These are phyloP conservation scores for Tuber aestivum DNA, from an alignment of 495 filamentous ascomycete genomes.

Conservation along the genomic window DNA sequence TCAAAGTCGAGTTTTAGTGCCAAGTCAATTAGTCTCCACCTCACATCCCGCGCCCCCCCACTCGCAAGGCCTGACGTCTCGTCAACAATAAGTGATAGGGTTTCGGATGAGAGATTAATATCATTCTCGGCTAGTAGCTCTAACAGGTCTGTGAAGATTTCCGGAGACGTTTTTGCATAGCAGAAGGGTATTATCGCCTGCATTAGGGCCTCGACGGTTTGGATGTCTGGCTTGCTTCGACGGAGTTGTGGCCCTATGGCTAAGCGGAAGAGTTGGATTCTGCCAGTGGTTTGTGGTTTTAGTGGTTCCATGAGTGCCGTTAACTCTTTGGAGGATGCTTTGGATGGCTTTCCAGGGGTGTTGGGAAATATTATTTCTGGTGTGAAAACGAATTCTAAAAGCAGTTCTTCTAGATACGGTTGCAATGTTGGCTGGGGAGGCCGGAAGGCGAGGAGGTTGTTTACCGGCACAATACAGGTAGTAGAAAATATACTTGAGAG, in stretches of 20 bases:
- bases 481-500: conserved; percentile 31
- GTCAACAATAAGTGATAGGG: conserved; percentile 26
- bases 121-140: conserved; percentile 28
- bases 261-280: conserved; percentile 26
- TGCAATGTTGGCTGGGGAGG: conserved; percentile 7
- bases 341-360: conserved; percentile 11
- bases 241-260: conserved; percentile 26
- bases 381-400: conserved; percentile 36
- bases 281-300: conserved; percentile 2
- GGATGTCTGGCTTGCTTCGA: conserved; percentile 17
- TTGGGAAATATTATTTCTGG: conserved; percentile 15
- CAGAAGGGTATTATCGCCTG: conserved; percentile 9
- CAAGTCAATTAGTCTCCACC: conserved; percentile 30
- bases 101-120: conserved; percentile 26
- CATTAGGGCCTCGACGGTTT: conserved; percentile 29
- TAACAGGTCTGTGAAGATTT: conserved; percentile 25
- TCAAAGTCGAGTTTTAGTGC: conserved; percentile 38
- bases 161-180: conserved; percentile 9
- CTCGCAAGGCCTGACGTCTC: conserved; percentile 26
- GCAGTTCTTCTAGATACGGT: conserved; percentile 20
- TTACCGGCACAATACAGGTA: conserved; percentile 20
- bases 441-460: conserved; percentile 12
- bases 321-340: conserved; percentile 27
- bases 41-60: conserved; percentile 4
- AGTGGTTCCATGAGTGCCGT: conserved; percentile 25